These are phyloP conservation scores for Heliamphora exappendiculata DNA, from an alignment of 148 eudicot species.

Conservation along the genomic window DNA sequence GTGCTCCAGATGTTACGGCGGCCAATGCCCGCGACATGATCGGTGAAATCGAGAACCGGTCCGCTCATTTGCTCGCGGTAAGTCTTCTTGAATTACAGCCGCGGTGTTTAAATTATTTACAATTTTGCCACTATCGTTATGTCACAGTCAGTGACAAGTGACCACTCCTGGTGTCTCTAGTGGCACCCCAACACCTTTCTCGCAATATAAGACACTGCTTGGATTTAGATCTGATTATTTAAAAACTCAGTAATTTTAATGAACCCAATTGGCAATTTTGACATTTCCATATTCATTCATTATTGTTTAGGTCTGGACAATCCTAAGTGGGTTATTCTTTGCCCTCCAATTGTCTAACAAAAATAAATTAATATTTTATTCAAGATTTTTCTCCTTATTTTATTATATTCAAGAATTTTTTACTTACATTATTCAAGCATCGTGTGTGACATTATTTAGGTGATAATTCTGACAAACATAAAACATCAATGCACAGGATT, in stretches of 20 bases:
- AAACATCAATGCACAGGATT: no score
- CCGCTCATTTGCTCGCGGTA: conserved; percentile 71
- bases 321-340: no score
- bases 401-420: no score
- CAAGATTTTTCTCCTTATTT: no score
- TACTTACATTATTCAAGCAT: no score
- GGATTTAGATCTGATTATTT: conserved; percentile 30
- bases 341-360: no score
- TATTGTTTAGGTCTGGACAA: no score
- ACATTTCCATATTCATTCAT: no score
- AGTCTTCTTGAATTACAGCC: conserved; percentile 13
- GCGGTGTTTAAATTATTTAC: conserved; percentile 15
- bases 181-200: conserved; percentile 13
- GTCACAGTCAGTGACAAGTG: conserved; percentile 13
- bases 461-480: no score
- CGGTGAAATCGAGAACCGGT: conserved; percentile 87
- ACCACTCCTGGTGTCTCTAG: conserved; percentile 26
- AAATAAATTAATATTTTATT: no score
- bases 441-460: no score
- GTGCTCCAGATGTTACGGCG: conserved; percentile 28
- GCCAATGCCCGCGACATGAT: conserved; percentile 68
- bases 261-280: conserved; percentile 3
- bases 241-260: neutral
- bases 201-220: conserved; percentile 21
- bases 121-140: conserved; percentile 22